Conservation (phyloP, 2,329 filamentous ascomycete genomes). For the Fusarium piperis region DNA sequence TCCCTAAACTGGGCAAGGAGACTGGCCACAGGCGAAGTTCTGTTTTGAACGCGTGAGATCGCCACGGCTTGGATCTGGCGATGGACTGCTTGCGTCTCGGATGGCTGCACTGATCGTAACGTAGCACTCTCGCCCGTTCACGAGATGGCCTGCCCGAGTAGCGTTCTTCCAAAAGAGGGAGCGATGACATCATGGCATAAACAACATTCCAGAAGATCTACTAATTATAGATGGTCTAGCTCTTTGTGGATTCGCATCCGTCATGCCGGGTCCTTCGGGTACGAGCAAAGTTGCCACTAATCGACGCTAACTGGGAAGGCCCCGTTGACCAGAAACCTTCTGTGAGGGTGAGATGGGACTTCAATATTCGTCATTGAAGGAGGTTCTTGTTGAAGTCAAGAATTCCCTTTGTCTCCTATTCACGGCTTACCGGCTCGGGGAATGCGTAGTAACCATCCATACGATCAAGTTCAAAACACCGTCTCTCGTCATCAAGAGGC, state of each 20-base stretch:
- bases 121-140: background rate
- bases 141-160: background rate
- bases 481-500: background rate
- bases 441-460: background rate
- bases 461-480: background rate
- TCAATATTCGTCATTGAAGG: background rate
- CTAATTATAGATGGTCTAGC: conserved; percentile 26
- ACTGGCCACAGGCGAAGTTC: background rate
- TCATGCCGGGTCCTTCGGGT: conserved; percentile 2
- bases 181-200: conserved; percentile 5
- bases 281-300: conserved; percentile 3
- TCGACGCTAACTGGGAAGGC: background rate
- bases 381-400: background rate
- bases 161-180: background rate
- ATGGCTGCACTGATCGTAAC: background rate
- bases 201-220: background rate
- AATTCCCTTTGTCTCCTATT: background rate
- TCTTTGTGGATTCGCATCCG: background rate
- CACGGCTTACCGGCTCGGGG: background rate
- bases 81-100: background rate
- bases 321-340: conserved; percentile 9
- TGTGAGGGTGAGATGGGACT: background rate
- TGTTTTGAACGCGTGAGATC: background rate
- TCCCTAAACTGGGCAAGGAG: background rate
- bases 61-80: background rate